Conservation (phyloP, 495 filamentous ascomycete genomes). For the Hypoxylon intermedium region DNA sequence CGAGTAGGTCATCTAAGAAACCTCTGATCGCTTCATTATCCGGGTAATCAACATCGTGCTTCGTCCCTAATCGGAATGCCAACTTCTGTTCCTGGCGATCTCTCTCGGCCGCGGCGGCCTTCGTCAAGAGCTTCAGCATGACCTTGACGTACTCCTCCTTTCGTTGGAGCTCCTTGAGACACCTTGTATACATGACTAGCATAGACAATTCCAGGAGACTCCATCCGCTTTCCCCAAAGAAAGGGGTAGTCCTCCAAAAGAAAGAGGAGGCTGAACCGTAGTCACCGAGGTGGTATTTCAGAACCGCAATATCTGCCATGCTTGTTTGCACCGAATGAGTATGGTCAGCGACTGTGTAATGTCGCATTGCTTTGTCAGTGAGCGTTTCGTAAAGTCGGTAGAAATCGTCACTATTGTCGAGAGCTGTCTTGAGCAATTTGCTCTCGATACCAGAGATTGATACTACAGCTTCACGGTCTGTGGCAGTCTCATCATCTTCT, state of each 20-base stretch:
- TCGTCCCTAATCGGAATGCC: slow-evolving; percentile 36
- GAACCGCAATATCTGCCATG: slow-evolving; percentile 83
- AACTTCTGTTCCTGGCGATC: slow-evolving; percentile 54
- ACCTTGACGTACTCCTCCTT: slow-evolving; percentile 82
- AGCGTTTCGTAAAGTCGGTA: slow-evolving; percentile 74
- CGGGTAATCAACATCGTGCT: slow-evolving; percentile 53
- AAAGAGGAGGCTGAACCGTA: slow-evolving; percentile 77
- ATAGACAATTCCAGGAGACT: slow-evolving; percentile 78
- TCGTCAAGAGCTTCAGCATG: slow-evolving; percentile 75
- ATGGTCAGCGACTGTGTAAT: slow-evolving; percentile 78
- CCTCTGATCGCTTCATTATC: slow-evolving; percentile 62
- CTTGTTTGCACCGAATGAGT: slow-evolving; percentile 75
- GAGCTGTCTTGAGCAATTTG: slow-evolving; percentile 56
- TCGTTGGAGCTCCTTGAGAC: slow-evolving; percentile 76
- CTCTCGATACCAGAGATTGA: slow-evolving; percentile 59
- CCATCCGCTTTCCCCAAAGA: slow-evolving; percentile 85
- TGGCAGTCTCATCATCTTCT: slow-evolving; percentile 29
- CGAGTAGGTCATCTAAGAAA: slow-evolving; percentile 70
- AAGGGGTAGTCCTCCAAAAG: slow-evolving; percentile 80
- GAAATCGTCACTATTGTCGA: slow-evolving; percentile 57
- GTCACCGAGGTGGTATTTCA: slow-evolving; percentile 78
- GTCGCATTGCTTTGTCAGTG: slow-evolving; percentile 72
- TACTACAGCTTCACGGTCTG: slow-evolving; percentile 5
- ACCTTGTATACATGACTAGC: slow-evolving; percentile 84
- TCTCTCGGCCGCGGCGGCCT: slow-evolving; percentile 66